These are phyloP conservation scores for Lactarius pseudohatsudake DNA, from an alignment of 768 basidiomycete species.

Conservation along the genomic window DNA sequence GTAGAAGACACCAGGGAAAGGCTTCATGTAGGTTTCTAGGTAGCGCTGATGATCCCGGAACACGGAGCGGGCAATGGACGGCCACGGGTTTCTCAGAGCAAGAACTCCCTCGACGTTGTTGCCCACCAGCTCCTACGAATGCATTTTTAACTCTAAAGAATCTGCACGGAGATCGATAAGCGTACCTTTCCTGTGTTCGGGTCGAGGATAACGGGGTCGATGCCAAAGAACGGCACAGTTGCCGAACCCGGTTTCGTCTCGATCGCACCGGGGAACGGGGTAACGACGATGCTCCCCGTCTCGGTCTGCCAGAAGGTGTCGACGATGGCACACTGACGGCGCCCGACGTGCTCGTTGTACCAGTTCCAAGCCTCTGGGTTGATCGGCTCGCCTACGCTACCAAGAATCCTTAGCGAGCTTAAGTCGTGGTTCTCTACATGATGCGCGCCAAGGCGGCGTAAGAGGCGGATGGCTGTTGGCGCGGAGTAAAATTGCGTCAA, in stretches of 20 bases:
- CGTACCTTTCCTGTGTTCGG: slow-evolving; percentile 67
- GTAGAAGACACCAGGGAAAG: slow-evolving; percentile 90
- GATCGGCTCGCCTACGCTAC: slow-evolving; percentile 96
- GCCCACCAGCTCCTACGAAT: slow-evolving; percentile 60
- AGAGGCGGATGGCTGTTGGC: slow-evolving; percentile 91
- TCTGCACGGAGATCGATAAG: slow-evolving; percentile 1
- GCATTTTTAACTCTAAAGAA: neutral
- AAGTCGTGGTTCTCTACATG: slow-evolving; percentile 86
- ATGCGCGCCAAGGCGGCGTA: slow-evolving; percentile 81
- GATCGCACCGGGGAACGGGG: slow-evolving; percentile 94
- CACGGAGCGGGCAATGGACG: slow-evolving; percentile 90
- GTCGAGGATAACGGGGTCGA: slow-evolving; percentile 86
- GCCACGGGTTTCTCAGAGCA: slow-evolving; percentile 86
- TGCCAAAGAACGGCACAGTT: slow-evolving; percentile 97
- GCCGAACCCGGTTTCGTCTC: slow-evolving; percentile 96
- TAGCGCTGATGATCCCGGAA: slow-evolving; percentile 90
- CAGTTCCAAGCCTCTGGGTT: slow-evolving; percentile 99
- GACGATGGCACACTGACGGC: slow-evolving; percentile 85
- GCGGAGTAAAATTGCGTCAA: slow-evolving; percentile 96
- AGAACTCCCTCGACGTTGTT: slow-evolving; percentile 90
- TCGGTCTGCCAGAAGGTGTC: slow-evolving; percentile 99
- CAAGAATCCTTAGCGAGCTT: slow-evolving; percentile 78
- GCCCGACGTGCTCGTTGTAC: slow-evolving; percentile 96
- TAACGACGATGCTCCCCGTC: slow-evolving; percentile 93
- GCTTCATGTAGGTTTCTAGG: slow-evolving; percentile 76